Evolutionary conservation across 306 rosid genomes (phyloP).

Genomic region (Rosa persica): DNA sequence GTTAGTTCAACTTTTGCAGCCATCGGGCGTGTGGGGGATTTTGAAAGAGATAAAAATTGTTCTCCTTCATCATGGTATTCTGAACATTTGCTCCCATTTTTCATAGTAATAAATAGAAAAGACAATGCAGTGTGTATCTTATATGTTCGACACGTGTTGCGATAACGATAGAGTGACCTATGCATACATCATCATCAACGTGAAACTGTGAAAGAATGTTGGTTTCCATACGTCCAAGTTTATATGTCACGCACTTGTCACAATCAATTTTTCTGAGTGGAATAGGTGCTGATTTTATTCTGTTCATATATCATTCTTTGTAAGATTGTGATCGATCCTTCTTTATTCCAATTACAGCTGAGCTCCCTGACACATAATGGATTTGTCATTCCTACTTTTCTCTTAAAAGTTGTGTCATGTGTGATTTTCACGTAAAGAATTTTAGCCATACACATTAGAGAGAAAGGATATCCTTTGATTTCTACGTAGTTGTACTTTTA

Average conservation of each 20-base stretch:
- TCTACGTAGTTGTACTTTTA: too few species aligned
- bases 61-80: too few species aligned
- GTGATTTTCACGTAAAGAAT: neutral
- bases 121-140: too few species aligned
- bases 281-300: slow-evolving; percentile 26
- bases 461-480: too few species aligned
- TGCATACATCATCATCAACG: neutral
- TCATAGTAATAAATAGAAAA: too few species aligned
- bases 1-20: too few species aligned
- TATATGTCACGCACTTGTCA: slow-evolving; percentile 8
- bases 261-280: slow-evolving; percentile 3
- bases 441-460: neutral
- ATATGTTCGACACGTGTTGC: neutral
- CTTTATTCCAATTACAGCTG: slow-evolving; percentile 23
- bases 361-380: slow-evolving; percentile 9
- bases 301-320: slow-evolving; percentile 29
- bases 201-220: neutral
- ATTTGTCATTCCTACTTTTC: neutral
- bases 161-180: too few species aligned
- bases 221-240: slow-evolving; percentile 20
- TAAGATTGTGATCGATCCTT: slow-evolving; percentile 35
- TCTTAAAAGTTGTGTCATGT: neutral
- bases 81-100: too few species aligned
- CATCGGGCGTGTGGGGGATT: too few species aligned
- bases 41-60: too few species aligned